These are phyloP conservation scores for Ceratonia siliqua DNA, from an alignment of 306 rosid genomes.

Conservation along the genomic window DNA sequence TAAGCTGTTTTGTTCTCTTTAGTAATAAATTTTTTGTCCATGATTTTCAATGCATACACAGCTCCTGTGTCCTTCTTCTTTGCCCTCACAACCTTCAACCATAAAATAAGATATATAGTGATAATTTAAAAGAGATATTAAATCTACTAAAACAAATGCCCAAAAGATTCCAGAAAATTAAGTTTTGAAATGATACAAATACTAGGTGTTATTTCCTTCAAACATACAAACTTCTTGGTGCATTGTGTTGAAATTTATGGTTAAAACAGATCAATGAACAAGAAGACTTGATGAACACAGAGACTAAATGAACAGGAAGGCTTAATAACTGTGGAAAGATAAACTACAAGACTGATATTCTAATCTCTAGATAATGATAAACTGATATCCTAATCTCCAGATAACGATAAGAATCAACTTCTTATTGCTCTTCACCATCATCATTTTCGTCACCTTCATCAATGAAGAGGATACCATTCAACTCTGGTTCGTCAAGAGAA, in stretches of 20 bases:
- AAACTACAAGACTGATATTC: background rate
- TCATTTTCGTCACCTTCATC: background rate
- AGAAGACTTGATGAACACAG: background rate
- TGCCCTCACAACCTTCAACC: constrained; percentile 92
- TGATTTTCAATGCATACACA: constrained; percentile 94
- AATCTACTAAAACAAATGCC: constrained; percentile 15
- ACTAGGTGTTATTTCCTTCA: background rate
- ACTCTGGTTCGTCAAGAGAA: background rate
- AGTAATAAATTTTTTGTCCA: constrained; percentile 97
- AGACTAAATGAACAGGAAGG: background rate
- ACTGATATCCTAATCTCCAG: background rate
- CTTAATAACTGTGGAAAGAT: background rate
- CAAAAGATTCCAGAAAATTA: background rate
- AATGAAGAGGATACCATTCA: background rate
- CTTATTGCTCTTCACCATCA: background rate
- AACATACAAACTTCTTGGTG: background rate
- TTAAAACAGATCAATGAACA: background rate
- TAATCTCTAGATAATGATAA: background rate
- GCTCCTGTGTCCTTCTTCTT: constrained; percentile 90
- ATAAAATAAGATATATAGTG: constrained; percentile 10
- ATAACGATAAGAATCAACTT: background rate
- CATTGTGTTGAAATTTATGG: background rate
- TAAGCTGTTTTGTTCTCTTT: constrained; percentile 98
- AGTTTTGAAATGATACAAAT: background rate
- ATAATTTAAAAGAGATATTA: constrained; percentile 18